These are phyloP conservation scores for Eleusine indica DNA, from an alignment of 176 grass and related monocot species.

Conservation along the genomic window DNA sequence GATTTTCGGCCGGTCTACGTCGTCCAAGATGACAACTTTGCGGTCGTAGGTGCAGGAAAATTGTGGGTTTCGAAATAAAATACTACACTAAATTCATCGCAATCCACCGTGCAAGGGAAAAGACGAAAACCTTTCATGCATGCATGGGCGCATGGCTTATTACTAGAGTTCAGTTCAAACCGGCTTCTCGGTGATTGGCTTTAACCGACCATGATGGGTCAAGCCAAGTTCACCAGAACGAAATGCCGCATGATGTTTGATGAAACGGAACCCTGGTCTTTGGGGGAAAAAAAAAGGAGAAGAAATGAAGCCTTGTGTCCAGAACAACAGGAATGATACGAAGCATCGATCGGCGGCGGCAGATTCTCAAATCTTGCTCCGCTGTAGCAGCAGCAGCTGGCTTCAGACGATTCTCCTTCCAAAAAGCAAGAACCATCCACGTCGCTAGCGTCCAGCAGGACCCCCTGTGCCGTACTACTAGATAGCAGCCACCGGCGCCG, in stretches of 20 bases:
- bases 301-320: background rate
- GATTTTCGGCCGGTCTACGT: background rate
- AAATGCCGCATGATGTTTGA: no score
- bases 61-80: background rate
- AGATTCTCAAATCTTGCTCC: background rate
- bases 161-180: background rate
- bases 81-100: background rate
- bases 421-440: slow-evolving; percentile 10
- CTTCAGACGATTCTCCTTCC: background rate
- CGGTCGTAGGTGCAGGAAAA: background rate
- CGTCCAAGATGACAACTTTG: slow-evolving; percentile 23
- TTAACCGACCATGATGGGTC: slow-evolving; percentile 14
- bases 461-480: no score
- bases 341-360: background rate
- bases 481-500: no score
- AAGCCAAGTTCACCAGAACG: background rate
- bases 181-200: background rate
- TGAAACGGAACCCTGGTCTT: no score
- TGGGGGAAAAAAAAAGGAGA: no score
- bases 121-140: background rate
- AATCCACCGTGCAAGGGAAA: background rate
- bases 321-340: background rate
- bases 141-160: background rate
- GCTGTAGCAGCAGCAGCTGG: background rate
- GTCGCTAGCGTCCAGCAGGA: no score